Evolutionary conservation across 179 eudicot species (phyloP).

Genomic region (Nepenthes alata): DNA sequence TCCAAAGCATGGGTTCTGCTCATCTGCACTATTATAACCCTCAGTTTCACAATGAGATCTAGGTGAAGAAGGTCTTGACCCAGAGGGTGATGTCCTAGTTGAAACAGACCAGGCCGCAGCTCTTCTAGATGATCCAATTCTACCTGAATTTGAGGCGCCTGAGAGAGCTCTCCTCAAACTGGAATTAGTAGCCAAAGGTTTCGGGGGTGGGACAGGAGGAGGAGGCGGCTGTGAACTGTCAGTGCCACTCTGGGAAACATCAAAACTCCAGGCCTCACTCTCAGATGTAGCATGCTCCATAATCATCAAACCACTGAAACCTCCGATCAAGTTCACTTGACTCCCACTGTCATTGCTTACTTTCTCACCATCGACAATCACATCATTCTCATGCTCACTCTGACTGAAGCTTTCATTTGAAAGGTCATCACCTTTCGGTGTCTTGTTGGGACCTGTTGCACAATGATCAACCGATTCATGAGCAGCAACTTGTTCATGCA

Average conservation of each 20-base stretch:
- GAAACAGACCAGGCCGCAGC: conserved; percentile 56
- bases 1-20: conserved; percentile 61
- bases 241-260: conserved; percentile 15
- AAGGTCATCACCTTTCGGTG: conserved; percentile 24
- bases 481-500: conserved; percentile 30
- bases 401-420: conserved; percentile 18
- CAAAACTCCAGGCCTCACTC: conserved; percentile 21
- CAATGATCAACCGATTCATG: conserved; percentile 28
- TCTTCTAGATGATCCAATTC: conserved; percentile 74
- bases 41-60: conserved; percentile 74
- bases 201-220: conserved; percentile 92
- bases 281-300: conserved; percentile 22
- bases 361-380: conserved; percentile 23
- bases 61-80: conserved; percentile 86
- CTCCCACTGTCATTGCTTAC: conserved; percentile 18
- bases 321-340: conserved; percentile 23
- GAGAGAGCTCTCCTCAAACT: conserved; percentile 31
- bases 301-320: conserved; percentile 25
- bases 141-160: conserved; percentile 41
- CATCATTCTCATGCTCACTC: conserved; percentile 19
- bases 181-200: conserved; percentile 40
- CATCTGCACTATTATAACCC: conserved; percentile 98
- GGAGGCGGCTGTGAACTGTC: conserved; percentile 81
- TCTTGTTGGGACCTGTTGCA: conserved; percentile 22
- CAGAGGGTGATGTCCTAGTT: conserved; percentile 67